Evolutionary conservation across 2,329 filamentous ascomycete genomes (phyloP), one percentile per base, ranked within the genome.

Genomic region (Trichothecium roseum): DNA sequence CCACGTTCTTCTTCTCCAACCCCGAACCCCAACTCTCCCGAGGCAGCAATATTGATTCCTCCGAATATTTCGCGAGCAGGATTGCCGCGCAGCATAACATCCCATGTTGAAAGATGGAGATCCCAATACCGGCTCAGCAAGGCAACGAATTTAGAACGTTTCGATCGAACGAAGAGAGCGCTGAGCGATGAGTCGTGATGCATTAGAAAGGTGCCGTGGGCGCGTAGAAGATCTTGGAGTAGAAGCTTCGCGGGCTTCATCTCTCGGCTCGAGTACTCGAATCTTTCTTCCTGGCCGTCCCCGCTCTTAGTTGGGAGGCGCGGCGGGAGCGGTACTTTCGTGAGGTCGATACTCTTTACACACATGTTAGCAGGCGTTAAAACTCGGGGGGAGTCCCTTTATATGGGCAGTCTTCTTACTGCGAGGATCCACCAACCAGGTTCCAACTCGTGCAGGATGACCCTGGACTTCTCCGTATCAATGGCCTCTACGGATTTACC

Each of bases 1-100:
- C 89, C 89, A 55, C 87, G 81, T 37, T 95, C 85, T 61, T 96
- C 91, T 55, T 96, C 91, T 14, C 91, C 91, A 1, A 96, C 91
- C 0, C 91, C 91, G 31, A 95, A 75, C 13, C 91, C 91, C 18
- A 96, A 72, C 59, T 96, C 89, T 14, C 91, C 89, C 24, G 85
- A 87, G 6, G 82, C 84, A 10, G 88, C 85, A 22, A 98, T 68
- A 56, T 94, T 94, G 51, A 94, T 77, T 5, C 84, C 87, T 9
- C 81, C 77, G 49, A 86, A 87, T 5, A 94, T 68, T 42, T 81
- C 80, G 1, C 81, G 74, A 2, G 81, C 78, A 0, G 91, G 91
- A 48, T 94, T 95, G 8, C 87, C 89, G 51, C 89, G 84, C 29
- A 98, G 68, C 45, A 94, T 72, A 10, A 96, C 82, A 46, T 89